Base-by-base conservation (phyloP, 1,139 yeast species). In the Scheffersomyces cryptocercus region DNA sequence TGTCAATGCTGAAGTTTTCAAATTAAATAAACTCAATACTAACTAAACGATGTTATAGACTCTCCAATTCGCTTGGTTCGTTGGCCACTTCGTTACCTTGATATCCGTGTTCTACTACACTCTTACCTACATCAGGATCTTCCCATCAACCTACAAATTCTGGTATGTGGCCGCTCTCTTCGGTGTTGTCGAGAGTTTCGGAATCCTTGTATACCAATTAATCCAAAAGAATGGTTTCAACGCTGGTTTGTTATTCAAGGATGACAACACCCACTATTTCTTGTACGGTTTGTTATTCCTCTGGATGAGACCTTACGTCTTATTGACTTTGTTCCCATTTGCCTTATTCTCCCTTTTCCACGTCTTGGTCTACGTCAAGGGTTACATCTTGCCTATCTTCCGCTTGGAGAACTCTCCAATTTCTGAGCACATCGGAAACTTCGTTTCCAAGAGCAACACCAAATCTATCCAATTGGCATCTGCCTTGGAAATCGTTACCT, bases 171-270 rank as follows among this genome's bases (percentile, higher is more conserved):
- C 79, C 44, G 76, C 88, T 2, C 82, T 82, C 49, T 40, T 84
- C 10, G 87, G 93, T 12, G 84, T 87, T 5, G 61, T 88, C 39
- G 79, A 76, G 53, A 84, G 96, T 32, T 90, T 88, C 64, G 90
- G 89, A 20, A 81, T 91, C 50, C 86, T 89, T 47, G 66, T 87
- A 28, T 83, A 73, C 65, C 93, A 89, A 56, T 54, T 62, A 46
- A 53, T 66, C 40, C 64, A 59, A 45, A 72, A 67, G 56, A 57
- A 58, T 63, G 68, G 73, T 31, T 41, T 43, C 38, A 47, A 46
- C 37, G 39, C 50, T 15, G 35, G 35, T 29, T 55, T 49, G 42
- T 29, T 63, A 73, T 39, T 66, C 73, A 45, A 69, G 65, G 89
- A 86, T 58, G 93, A 85, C 59, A 86, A 85, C 61, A 73, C 81